phyloP scores from a whole-genome alignment of 1,284 basidiomycete genomes.

The Moniliella sp. region DNA sequence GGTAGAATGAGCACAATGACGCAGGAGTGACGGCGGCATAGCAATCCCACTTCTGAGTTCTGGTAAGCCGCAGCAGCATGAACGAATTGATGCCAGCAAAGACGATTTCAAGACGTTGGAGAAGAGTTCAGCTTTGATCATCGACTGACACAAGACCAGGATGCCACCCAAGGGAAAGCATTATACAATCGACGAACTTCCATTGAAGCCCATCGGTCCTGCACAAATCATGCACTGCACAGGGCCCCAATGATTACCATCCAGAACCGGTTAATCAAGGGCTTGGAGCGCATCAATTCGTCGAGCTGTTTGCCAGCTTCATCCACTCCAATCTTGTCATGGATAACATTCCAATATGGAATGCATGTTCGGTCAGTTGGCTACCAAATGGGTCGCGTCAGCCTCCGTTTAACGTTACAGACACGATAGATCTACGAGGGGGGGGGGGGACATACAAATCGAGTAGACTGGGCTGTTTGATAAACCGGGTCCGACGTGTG shows the following conservation, averaged over 20 bases:
- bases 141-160: slow-evolving; percentile 36
- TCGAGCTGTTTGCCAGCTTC: slow-evolving; percentile 58
- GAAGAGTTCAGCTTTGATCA: slow-evolving; percentile 46
- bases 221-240: slow-evolving; percentile 52
- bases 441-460: background rate
- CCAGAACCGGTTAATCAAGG: slow-evolving; percentile 35
- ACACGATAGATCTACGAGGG: background rate
- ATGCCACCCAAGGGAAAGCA: slow-evolving; percentile 59
- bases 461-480: too few species aligned
- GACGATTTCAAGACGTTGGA: slow-evolving; percentile 72
- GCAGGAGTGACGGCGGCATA: slow-evolving; percentile 60
- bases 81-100: slow-evolving; percentile 60
- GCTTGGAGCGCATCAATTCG: slow-evolving; percentile 47
- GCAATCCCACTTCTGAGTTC: slow-evolving; percentile 47
- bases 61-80: slow-evolving; percentile 37
- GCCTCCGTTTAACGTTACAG: background rate
- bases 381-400: slow-evolving; percentile 55
- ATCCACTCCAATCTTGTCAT: slow-evolving; percentile 61
- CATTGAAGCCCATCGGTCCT: slow-evolving; percentile 38
- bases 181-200: slow-evolving; percentile 57
- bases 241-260: slow-evolving; percentile 56
- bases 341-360: slow-evolving; percentile 66
- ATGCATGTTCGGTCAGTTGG: slow-evolving; percentile 55
- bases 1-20: slow-evolving; percentile 72
- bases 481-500: slow-evolving; percentile 59